phyloP scores from a whole-genome alignment of 331 rosid species.

The Rhamnella rubrinervis region DNA sequence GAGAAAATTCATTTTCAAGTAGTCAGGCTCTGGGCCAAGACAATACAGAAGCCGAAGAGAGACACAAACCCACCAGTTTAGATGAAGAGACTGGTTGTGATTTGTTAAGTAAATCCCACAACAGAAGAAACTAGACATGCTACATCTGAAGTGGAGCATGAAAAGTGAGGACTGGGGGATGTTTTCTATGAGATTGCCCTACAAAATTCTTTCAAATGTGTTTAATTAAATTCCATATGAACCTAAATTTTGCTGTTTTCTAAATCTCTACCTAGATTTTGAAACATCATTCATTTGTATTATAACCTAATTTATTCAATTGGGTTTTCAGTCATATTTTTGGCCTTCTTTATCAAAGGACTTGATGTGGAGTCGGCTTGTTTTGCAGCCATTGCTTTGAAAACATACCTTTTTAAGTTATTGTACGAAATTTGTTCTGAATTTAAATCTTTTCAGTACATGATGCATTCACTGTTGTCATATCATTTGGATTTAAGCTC shows the following conservation, averaged over 20 bases:
- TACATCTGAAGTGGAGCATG: slow-evolving; percentile 7
- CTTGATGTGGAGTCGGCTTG: background rate
- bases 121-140: background rate
- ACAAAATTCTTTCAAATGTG: slow-evolving; percentile 34
- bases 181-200: slow-evolving; percentile 23
- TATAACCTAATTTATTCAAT: slow-evolving; percentile 11
- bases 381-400: background rate
- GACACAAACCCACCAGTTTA: slow-evolving; percentile 26
- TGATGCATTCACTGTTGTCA: too few species aligned
- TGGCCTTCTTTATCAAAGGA: background rate
- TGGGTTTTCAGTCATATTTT: slow-evolving; percentile 9
- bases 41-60: slow-evolving; percentile 35
- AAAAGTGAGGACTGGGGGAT: slow-evolving; percentile 22
- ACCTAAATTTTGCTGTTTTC: slow-evolving; percentile 7
- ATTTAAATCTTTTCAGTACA: too few species aligned
- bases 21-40: slow-evolving; percentile 34
- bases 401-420: background rate
- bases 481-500: too few species aligned
- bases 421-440: background rate
- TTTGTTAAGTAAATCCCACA: slow-evolving; percentile 7
- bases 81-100: slow-evolving; percentile 34
- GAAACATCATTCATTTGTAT: slow-evolving; percentile 15
- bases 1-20: slow-evolving; percentile 44
- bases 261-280: slow-evolving; percentile 7
- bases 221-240: slow-evolving; percentile 17